These are phyloP conservation scores for Neobulgaria alba DNA, from an alignment of 2,329 filamentous ascomycete genomes.

Conservation along the genomic window DNA sequence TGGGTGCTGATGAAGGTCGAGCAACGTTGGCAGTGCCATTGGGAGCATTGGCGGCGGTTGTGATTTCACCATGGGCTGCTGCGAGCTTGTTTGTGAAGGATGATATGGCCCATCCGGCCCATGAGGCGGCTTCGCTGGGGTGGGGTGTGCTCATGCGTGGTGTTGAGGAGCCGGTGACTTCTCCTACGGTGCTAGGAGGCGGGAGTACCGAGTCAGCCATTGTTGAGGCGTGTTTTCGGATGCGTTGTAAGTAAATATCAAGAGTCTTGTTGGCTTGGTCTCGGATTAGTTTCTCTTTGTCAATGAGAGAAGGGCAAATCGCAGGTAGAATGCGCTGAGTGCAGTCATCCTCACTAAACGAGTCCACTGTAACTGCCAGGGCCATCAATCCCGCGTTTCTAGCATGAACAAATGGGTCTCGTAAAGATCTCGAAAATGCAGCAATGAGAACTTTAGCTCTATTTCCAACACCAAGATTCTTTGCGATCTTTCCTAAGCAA, in stretches of 20 bases:
- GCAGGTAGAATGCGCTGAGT: constrained; percentile 75
- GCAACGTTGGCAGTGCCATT: constrained; percentile 36
- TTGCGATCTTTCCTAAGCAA: constrained; percentile 91
- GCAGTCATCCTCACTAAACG: constrained; percentile 85
- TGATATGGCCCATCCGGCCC: constrained; percentile 97
- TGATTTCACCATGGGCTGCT: constrained; percentile 77
- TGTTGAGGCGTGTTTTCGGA: constrained; percentile 66
- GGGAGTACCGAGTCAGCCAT: constrained; percentile 78
- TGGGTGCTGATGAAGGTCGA: constrained; percentile 34
- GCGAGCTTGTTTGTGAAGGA: constrained; percentile 95
- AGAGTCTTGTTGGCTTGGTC: constrained; percentile 87
- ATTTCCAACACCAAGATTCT: constrained; percentile 69
- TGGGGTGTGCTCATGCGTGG: constrained; percentile 77
- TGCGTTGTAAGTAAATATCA: constrained; percentile 73
- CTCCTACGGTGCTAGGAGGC: constrained; percentile 44
- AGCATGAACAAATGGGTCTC: constrained; percentile 92
- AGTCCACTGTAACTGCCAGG: constrained; percentile 73
- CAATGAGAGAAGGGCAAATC: constrained; percentile 75
- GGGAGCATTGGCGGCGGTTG: constrained; percentile 41
- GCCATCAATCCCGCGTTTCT: constrained; percentile 84
- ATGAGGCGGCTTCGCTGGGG: constrained; percentile 54
- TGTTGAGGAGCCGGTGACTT: constrained; percentile 30
- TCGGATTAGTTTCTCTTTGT: constrained; percentile 91
- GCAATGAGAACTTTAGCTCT: constrained; percentile 86
- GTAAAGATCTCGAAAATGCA: constrained; percentile 79